Base-by-base conservation (phyloP, 495 filamentous ascomycete genomes). In the Penicillium dipodomyicola region DNA sequence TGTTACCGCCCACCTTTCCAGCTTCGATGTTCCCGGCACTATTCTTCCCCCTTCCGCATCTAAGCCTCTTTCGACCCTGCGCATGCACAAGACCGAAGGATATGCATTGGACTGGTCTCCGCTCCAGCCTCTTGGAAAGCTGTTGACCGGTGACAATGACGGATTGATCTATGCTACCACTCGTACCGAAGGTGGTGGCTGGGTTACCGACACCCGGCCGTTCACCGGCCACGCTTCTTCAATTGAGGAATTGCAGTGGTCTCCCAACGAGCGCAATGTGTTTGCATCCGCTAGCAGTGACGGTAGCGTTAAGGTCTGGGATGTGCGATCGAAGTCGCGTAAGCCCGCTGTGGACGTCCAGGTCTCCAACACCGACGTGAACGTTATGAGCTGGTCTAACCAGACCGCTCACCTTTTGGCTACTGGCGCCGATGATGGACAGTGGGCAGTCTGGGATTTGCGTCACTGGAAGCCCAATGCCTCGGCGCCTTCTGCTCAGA, bases 171-270 rank as follows among this genome's bases (percentile, higher is more conserved):
- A 91, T 72, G 76, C 84, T 40, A 96, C 92, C 9, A 90, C 90
- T 14, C 80, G 90, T 54, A 91, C 87, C 19, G 87, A 93, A 63
- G 90, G 90, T 37, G 93, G 91, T 23, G 87, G 87, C 46, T 96
- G 90, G 84, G 87, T 89, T 5, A 92, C 90, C 7, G 90, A 93
- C 63, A 87, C 80, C 0, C 80, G 87, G 25, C 82, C 92, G 5
- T 93, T 92, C 71, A 84, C 80, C 12, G 91, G 91, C 25, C 94
- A 97, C 76, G 80, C 80, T 4, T 85, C 86, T 43, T 92, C 89
- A 40, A 84, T 98, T 19, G 94, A 98, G 74, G 94, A 98, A 66
- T 76, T 98, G 32, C 94, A 97, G 67, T 98, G 94, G 94, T 92
- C 88, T 22, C 94, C 94, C 0, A 88, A 85, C 47, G 94, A 98